Base-by-base conservation (phyloP, 495 filamentous ascomycete genomes). In the Platismatia glauca region DNA sequence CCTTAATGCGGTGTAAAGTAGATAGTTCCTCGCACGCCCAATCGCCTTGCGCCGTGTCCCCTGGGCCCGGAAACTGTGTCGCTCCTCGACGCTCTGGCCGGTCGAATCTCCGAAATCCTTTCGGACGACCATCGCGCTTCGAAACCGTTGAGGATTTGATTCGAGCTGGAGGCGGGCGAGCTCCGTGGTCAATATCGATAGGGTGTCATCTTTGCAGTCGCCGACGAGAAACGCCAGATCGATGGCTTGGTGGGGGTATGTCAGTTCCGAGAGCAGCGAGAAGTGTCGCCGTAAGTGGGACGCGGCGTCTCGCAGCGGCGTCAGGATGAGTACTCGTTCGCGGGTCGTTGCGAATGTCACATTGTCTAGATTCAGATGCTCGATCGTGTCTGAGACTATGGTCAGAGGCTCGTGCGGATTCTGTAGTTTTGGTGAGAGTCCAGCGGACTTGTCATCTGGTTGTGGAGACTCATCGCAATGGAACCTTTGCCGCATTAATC, bases 221-320 rank as follows among this genome's bases (percentile, higher is more conserved):
- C 87, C 81, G 56, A 93, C 86, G 8, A 93, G 81, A 74, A 92
- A 93, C 15, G 77, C 89, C 38, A 93, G 81, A 69, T 93, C 89
- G 67, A 92, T 91, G 20, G 90, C 78, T 55, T 88, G 72, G 74
- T 92, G 89, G 55, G 89, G 88, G 71, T 92, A 93, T 1, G 85
- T 86, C 60, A 93, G 77, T 70, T 88, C 79, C 43, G 81, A 79
- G 62, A 93, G 73, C 15, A 93, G 81, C 70, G 89, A 86, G 66
- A 93, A 91, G 74, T 91, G 85, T 72, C 86, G 82, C 43, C 79
- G 76, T 16, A 93, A 77, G 71, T 86, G 86, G 22, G 71, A 74
- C 8, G 85, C 76, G 61, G 89, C 89, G 72, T 93, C 88, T 69
- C 87, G 85, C 52, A 93, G 77, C 15, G 89, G 89, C 2, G 89